Conservation (phyloP, 2,329 filamentous ascomycete genomes). For the Endothia cerciana region DNA sequence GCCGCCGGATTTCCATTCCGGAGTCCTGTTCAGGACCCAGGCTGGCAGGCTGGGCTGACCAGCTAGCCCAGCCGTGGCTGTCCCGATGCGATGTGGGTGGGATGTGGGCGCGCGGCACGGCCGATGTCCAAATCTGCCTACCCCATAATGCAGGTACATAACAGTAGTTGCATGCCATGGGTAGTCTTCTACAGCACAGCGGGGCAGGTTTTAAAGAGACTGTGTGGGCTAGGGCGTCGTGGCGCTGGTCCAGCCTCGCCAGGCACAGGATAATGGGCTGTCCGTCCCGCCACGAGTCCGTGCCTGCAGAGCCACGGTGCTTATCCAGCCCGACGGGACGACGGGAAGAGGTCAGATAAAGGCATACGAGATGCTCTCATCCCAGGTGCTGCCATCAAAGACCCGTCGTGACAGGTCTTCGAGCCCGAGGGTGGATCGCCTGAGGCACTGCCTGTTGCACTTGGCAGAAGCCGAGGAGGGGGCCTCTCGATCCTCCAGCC, state of each 20-base stretch:
- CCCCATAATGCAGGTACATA: background rate
- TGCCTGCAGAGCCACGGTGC: too few species aligned
- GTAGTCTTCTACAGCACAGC: background rate
- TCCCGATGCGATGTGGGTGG: background rate
- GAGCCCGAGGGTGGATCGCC: background rate
- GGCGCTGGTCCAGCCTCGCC: background rate
- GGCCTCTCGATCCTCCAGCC: too few species aligned
- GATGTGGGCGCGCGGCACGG: background rate
- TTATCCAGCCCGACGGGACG: too few species aligned
- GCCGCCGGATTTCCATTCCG: too few species aligned
- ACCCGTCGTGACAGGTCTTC: background rate
- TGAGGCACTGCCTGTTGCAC: background rate
- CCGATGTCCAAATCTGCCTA: background rate
- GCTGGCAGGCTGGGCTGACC: background rate
- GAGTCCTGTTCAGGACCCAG: too few species aligned
- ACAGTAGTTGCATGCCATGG: too few species aligned
- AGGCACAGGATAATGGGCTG: background rate
- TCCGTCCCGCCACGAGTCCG: too few species aligned
- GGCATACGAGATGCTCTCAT: too few species aligned
- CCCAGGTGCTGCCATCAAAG: too few species aligned
- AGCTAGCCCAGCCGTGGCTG: background rate
- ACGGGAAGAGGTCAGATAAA: too few species aligned
- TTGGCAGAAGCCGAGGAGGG: background rate
- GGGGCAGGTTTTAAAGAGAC: background rate
- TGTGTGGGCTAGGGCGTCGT: background rate